Percentiles rank a stretch among this genome's conserved stretches.
phyloP scores from a whole-genome alignment of 805 yeast species.

The Zygoascus flipseniorum region DNA sequence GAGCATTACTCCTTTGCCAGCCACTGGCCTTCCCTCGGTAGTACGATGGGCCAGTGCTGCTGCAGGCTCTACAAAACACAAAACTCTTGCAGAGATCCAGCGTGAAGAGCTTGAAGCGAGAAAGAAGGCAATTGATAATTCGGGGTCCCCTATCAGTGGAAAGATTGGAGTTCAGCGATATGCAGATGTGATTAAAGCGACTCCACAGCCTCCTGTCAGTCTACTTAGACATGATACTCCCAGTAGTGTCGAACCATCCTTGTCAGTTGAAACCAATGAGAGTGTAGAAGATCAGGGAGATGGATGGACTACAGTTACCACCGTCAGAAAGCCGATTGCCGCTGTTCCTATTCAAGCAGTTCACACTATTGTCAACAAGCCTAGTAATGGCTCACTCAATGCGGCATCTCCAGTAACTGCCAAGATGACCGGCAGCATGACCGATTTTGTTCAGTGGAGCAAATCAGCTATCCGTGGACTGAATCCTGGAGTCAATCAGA shows the following conservation, averaged over 20 bases:
- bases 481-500: constrained; percentile 65
- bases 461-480: constrained; percentile 36
- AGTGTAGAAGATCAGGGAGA: constrained; percentile 1
- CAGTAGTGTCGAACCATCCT: not conserved
- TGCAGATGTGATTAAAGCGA: constrained; percentile 6
- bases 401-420: constrained; percentile 9
- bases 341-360: constrained; percentile 1
- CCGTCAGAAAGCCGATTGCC: constrained; percentile 4
- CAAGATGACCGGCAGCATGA: constrained; percentile 21
- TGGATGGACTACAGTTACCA: constrained; percentile 27
- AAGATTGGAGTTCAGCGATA: constrained; percentile 5
- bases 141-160: not conserved
- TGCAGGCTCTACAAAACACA: constrained; percentile 18
- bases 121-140: constrained; percentile 1
- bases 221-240: not conserved
- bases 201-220: not conserved
- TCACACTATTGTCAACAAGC: not conserved
- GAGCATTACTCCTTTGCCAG: not conserved
- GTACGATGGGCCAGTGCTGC: constrained; percentile 19
- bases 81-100: constrained; percentile 31
- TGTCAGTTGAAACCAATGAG: constrained; percentile 2
- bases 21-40: not conserved
- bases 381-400: not conserved
- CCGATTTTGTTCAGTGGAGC: constrained; percentile 35
- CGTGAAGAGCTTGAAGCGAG: constrained; percentile 28